Conservation (phyloP, 306 rosid species). For the Vigna angularis region DNA sequence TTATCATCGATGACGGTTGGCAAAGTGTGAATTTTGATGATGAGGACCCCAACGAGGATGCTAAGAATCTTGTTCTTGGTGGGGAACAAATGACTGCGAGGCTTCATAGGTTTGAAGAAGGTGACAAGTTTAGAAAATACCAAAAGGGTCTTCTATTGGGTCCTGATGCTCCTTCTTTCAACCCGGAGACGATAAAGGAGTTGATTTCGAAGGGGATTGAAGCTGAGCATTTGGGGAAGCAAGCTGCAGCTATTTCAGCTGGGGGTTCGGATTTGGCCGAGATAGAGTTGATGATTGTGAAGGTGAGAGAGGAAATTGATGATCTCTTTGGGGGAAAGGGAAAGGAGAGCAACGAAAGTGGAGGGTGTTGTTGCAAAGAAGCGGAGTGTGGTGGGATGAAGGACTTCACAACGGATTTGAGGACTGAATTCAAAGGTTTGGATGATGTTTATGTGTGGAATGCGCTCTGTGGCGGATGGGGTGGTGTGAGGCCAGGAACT, state of each 20-base stretch:
- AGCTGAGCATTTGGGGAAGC: slow-evolving; percentile 60
- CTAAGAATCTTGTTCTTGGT: slow-evolving; percentile 67
- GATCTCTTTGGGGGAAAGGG: slow-evolving; percentile 58
- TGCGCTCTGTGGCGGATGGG: slow-evolving; percentile 92
- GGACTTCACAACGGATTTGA: slow-evolving; percentile 82
- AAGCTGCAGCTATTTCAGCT: slow-evolving; percentile 49
- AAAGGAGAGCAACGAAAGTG: slow-evolving; percentile 41
- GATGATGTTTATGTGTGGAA: slow-evolving; percentile 91
- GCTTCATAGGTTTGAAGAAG: slow-evolving; percentile 70
- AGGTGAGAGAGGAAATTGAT: slow-evolving; percentile 61
- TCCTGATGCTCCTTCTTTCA: slow-evolving; percentile 62
- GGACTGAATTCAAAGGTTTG: slow-evolving; percentile 66
- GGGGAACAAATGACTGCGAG: slow-evolving; percentile 83
- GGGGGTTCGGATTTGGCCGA: slow-evolving; percentile 44
- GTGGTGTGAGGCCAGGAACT: slow-evolving; percentile 86
- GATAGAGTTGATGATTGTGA: slow-evolving; percentile 51
- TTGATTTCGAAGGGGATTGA: slow-evolving; percentile 68
- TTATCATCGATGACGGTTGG: slow-evolving; percentile 92
- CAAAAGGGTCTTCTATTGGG: slow-evolving; percentile 60
- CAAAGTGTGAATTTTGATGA: slow-evolving; percentile 78
- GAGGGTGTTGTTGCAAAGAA: slow-evolving; percentile 32
- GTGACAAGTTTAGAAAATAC: slow-evolving; percentile 74
- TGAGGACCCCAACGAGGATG: slow-evolving; percentile 61
- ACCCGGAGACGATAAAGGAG: slow-evolving; percentile 62
- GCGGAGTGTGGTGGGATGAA: slow-evolving; percentile 69